Conservation (phyloP, 2,329 filamentous ascomycete genomes). For the Alternaria panax region DNA sequence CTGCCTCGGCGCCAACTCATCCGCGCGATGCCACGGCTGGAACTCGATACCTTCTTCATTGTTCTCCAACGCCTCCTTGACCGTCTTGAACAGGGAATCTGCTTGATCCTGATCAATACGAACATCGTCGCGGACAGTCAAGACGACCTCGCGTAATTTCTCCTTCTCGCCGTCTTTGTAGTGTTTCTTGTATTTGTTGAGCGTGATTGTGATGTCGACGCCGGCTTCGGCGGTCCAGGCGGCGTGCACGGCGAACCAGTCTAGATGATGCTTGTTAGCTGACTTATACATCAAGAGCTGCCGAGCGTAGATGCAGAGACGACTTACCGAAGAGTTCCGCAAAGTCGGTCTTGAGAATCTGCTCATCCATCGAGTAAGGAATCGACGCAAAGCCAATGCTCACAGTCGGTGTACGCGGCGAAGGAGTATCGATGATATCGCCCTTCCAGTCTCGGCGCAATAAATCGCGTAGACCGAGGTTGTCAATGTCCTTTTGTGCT, state of each 20-base stretch:
- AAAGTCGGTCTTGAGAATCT: slow-evolving; percentile 57
- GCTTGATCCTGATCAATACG: slow-evolving; percentile 55
- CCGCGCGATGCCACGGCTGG: slow-evolving; percentile 54
- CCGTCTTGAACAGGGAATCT: slow-evolving; percentile 52
- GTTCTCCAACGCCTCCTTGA: slow-evolving; percentile 53
- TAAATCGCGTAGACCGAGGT: slow-evolving; percentile 54
- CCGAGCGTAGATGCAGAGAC: not conserved
- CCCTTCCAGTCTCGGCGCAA: slow-evolving; percentile 59
- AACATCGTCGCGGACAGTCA: slow-evolving; percentile 56
- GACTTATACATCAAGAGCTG: not conserved
- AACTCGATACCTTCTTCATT: slow-evolving; percentile 48
- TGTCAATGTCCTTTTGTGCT: slow-evolving; percentile 55
- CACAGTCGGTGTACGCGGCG: slow-evolving; percentile 56
- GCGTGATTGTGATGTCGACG: slow-evolving; percentile 54
- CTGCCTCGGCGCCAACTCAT: slow-evolving; percentile 53
- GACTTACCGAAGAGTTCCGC: slow-evolving; percentile 51
- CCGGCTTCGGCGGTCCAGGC: slow-evolving; percentile 58
- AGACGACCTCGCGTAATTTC: slow-evolving; percentile 57
- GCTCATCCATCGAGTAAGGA: slow-evolving; percentile 56
- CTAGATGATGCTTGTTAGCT: slow-evolving; percentile 5
- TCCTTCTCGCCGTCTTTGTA: slow-evolving; percentile 52
- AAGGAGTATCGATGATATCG: slow-evolving; percentile 57
- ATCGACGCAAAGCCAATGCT: slow-evolving; percentile 57
- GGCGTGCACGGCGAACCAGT: slow-evolving; percentile 59
- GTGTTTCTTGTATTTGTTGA: slow-evolving; percentile 57